Base-by-base conservation (phyloP, 1,284 basidiomycete genomes). In the Mycena sp. region DNA sequence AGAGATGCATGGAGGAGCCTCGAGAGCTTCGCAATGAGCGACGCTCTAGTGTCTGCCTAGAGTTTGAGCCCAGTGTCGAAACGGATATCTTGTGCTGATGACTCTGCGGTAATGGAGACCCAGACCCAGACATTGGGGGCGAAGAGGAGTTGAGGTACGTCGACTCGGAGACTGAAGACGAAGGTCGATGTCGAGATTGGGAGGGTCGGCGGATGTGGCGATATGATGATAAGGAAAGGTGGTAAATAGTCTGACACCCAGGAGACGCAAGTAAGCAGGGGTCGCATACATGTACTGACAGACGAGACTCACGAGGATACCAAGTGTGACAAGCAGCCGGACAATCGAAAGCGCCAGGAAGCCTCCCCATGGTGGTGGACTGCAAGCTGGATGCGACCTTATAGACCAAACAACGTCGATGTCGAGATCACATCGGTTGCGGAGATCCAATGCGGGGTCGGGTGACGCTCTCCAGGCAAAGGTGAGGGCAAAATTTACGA, bases 361-460 rank as follows among this genome's bases (percentile, higher is more conserved):
- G 14, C 76, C 74, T 2, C 78, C 74, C 81, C 85, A 88, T 2
- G 79, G 38, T 14, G 77, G 73, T 2, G 79, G 73, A 16, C 70
- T 65, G 54, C 82, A 82, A 23, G 61, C 44, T 16, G 80, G 76
- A 17, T 64, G 56, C 21, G 67, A 53, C 10, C 63, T 58, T 14
- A 74, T 70, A 7, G 85, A 82, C 90, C 90, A 92, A 4, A 86
- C 75, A 43, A 87, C 78, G 70, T 92, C 90, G 48, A 91, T 77
- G 67, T 89, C 87, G 77, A 88, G 79, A 43, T 76, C 72, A 67
- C 90, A 91, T 19, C 85, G 80, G 37, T 77, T 73, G n/a, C 65
- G 70, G 10, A 85, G 70, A 59, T 79, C 78, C 59, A 84, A 74
- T 35, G 79, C 76, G 38, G 72, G 43, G 56, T 78, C 73, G 3